Evolutionary conservation across 345 rosid genomes (phyloP), one percentile per base, ranked within the genome.

Genomic region (Lagerstroemia speciosa): DNA sequence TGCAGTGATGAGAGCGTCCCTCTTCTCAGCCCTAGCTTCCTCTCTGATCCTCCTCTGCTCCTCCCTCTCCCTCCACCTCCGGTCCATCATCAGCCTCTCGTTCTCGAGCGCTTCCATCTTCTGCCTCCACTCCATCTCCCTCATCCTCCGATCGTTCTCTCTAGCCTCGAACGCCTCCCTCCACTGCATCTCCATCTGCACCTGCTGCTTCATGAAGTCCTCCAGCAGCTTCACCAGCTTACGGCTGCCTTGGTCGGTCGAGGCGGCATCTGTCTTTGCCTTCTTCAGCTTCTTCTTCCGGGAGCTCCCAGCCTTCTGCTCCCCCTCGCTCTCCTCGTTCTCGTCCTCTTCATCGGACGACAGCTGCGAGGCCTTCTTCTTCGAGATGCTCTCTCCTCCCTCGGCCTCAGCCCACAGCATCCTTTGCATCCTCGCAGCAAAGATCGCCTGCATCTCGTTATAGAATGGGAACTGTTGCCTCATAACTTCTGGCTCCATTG

Each of bases 21-120:
- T 87, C 72, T 83, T 94, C 76, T 91, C 96, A 72, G 99, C 97
- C 87, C 96, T 85, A 83, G 84, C 87, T 73, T 94, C 99, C 63
- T 91, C 96, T 72, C 97, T 88, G 48, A 78, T 52, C 43, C 88
- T 83, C 67, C 99, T 85, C 81, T 94, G 93, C 72, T 94, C 99
- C 65, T 91, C 99, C 76, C 84, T 83, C 67, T 94, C 97, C 76
- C 90, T 87, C 96, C 96, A 94, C 67, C 86, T 78, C 69, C 86
- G 86, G 52, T 94, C 99, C 77, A 88, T 76, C 78, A 86, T 82
- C n/a, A 87, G 67, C 87, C 97, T 86, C 79, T 91, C 97, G 14
- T 88, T 91, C 81, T 94, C 99, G 30, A 94, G 62, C 0, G 83
- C 89, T 61, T 84, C 89, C 99, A 91, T 94, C 16, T 77, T 83